Evolutionary conservation across 2,329 filamentous ascomycete genomes (phyloP), one percentile per base, ranked within the genome.

Genomic region (Clonostachys chloroleuca): DNA sequence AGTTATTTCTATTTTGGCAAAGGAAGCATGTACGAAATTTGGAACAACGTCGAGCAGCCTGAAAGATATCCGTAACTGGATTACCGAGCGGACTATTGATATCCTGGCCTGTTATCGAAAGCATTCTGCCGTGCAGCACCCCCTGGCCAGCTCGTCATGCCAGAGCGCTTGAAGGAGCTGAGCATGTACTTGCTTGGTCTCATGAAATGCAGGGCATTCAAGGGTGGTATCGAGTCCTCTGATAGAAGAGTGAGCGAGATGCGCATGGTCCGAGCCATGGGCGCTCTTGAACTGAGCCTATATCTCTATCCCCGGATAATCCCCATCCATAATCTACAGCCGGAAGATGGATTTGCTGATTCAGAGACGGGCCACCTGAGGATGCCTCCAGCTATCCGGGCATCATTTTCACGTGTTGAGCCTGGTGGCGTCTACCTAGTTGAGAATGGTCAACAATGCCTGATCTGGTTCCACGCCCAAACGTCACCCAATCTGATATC

Each of bases 231-330:
- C 54, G 94, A 99, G 67, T 88, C 89, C 35, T 90, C 89, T 10
- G 94, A 99, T 66, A 84, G 94, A 52, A 81, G 94, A 52, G 86
- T 95, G 13, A 88, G 97, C 59, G 92, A 96, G 62, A 85, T 95
- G 76, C 84, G 92, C 45, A 85, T 96, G 80, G 79, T 99, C 51
- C 87, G 89, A 49, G 85, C 86, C 13, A 95, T 97, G 81, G 91
- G 92, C 34, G 81, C 87, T 18, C 77, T 85, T 17, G 94, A 97
- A 64, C 74, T 96, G 40, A 90, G 89, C 24, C 74, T 96, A 35
- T 97, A 97, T 64, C 84, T 99, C 43, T 99, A 99, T 65, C 94
- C 94, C 17, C 86, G 91, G 47, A 95, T 99, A 69, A 86, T 96
- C 51, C 83, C 94, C 5, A 71, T 99, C 44, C 94, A 99, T 74